Evolutionary conservation across 768 basidiomycete species (phyloP).

Genomic region (Stropharia rugosoannulata): DNA sequence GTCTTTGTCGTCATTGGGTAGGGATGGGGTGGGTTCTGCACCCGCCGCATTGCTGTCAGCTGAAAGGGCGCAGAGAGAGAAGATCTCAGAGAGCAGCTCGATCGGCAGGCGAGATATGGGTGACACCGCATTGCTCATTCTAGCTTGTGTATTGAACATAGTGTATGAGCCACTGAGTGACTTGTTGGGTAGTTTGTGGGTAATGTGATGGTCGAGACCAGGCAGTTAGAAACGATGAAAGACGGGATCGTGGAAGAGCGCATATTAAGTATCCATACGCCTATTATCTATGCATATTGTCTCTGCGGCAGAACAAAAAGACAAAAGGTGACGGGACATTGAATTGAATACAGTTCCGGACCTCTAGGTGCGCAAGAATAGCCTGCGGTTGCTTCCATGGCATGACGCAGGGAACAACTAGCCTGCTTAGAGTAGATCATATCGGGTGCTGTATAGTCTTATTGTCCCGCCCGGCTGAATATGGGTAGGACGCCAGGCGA

Average conservation of each 20-base stretch:
- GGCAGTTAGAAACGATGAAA: constrained; percentile 10
- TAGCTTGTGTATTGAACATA: constrained; percentile 11
- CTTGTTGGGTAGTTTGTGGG: constrained; percentile 8
- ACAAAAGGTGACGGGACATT: constrained; percentile 26
- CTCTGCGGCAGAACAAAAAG: constrained; percentile 33
- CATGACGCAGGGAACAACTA: too few relatives aligned
- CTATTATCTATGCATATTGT: constrained; percentile 21
- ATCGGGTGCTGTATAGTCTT: constrained; percentile 30
- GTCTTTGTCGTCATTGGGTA: too few relatives aligned
- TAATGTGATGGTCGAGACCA: constrained; percentile 7
- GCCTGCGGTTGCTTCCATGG: constrained; percentile 1
- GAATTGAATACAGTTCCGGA: constrained; percentile 11
- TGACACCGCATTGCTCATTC: constrained; percentile 13
- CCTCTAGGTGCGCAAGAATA: background rate
- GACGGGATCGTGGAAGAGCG: constrained; percentile 8
- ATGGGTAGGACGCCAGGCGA: constrained; percentile 24
- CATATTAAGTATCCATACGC: constrained; percentile 28
- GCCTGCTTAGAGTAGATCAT: constrained; percentile 21
- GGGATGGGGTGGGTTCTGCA: too few relatives aligned
- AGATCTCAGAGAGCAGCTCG: constrained; percentile 58
- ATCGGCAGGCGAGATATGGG: constrained; percentile 48
- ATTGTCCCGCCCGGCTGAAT: constrained; percentile 29
- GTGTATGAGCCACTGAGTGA: background rate
- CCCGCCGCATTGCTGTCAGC: constrained; percentile 7
- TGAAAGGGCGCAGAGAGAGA: constrained; percentile 44